Evolutionary conservation across 75 land plant species (phyloP).

Genomic region (Picea glauca): DNA sequence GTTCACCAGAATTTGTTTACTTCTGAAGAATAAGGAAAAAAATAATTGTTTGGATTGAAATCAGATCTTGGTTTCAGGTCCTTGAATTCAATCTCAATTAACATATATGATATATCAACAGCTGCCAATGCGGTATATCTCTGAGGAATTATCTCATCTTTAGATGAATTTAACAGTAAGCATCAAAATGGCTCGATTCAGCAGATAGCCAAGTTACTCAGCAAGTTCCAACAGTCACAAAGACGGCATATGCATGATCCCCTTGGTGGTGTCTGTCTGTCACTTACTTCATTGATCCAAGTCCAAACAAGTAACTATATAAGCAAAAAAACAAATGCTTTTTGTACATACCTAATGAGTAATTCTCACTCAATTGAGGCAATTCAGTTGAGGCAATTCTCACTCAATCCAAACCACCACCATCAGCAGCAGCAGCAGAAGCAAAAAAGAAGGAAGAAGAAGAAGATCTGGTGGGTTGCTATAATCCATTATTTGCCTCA

Average conservation of each 20-base stretch:
- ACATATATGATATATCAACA: background rate
- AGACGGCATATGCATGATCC: background rate
- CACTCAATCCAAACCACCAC: background rate
- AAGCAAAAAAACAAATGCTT: background rate
- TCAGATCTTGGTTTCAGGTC: background rate
- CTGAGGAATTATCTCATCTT: background rate
- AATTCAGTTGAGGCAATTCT: background rate
- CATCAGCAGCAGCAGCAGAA: too few species aligned
- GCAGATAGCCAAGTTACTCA: background rate
- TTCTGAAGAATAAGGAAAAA: background rate
- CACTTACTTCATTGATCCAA: conserved; percentile 4
- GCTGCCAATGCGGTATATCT: background rate
- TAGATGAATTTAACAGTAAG: background rate
- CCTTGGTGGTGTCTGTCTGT: background rate
- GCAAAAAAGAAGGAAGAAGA: too few species aligned
- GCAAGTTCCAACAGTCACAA: too few species aligned
- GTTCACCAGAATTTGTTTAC: conserved; percentile 2
- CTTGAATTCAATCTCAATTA: background rate
- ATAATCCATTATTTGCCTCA: background rate
- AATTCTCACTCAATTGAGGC: background rate
- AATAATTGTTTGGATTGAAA: conserved; percentile 1
- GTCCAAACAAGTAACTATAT: conserved; percentile 6
- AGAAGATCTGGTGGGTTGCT: background rate
- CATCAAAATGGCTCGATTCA: conserved; percentile 3
- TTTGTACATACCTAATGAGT: conserved; percentile 8